Base-by-base conservation (phyloP, 192 early-diverging fungal genomes). In the Coemansia nantahalensis region DNA sequence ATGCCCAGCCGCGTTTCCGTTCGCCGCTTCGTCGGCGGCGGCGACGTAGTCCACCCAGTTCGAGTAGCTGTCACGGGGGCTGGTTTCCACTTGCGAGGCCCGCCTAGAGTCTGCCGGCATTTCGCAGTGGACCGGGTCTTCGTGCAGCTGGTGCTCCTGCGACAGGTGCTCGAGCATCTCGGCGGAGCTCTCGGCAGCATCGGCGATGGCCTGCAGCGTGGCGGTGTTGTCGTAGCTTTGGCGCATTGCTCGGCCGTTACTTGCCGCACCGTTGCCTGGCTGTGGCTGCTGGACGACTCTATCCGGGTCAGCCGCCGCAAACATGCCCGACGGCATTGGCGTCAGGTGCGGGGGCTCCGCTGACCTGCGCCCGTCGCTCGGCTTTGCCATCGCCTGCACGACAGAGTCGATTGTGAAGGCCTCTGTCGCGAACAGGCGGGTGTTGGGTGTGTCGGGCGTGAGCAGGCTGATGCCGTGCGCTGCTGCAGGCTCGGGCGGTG, bases 371-470 rank as follows among this genome's bases (percentile, higher is more conserved):
- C 15, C 24, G 43, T 15, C 15, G 15, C 26, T 30, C n/a, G 38
- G 31, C 10, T 45, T 24, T 7, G 16, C 23, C 6, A 10, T 32
- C 18, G 22, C 19, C 32, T 3, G 32, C 12, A 15, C 31, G 14
- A 15, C 46, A 12, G 34, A n/a, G 11, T 16, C 41, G 41, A 21
- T 17, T 16, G 12, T 21, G 34, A 44, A 35, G 3, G 30, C 34
- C 19, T 54, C 42, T 19, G 33, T 16, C 14, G 40, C 50, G 51
- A 61, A 61, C 34, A 45, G 16, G n/a, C n/a, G 15, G 4, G 50
- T 40, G 17, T 36, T 39, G 13, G 65, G 65, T 3, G 65, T 68
- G 32, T 60, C 65, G 2, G 65, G 65, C 16, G 65, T 68, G 22
- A 68, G 58, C 57, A 68, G 28, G 32, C 52, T 68, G 12, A 36